These are phyloP conservation scores for Kwoniella heveanensis DNA, from an alignment of 768 basidiomycete genomes.

Conservation along the genomic window DNA sequence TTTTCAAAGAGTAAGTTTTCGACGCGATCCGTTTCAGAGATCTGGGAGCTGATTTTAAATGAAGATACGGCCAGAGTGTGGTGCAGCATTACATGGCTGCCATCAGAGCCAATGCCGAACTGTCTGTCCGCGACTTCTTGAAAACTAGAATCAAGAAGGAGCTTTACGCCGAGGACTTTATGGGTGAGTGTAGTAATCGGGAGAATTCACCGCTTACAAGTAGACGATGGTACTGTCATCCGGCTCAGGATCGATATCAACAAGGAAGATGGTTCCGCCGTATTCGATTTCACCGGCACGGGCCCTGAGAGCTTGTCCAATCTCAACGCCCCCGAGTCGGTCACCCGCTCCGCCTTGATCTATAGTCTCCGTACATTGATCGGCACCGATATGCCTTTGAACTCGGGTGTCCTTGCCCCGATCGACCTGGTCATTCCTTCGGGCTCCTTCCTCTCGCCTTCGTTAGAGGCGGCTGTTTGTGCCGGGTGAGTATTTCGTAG, in stretches of 20 bases:
- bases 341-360: constrained; percentile 47
- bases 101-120: constrained; percentile 84
- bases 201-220: constrained; percentile 66
- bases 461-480: constrained; percentile 80
- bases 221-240: constrained; percentile 56
- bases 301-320: constrained; percentile 41
- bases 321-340: constrained; percentile 47
- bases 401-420: constrained; percentile 41
- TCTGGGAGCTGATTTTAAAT: too few relatives aligned
- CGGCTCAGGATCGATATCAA: constrained; percentile 74
- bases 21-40: too few relatives aligned
- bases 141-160: too few relatives aligned
- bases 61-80: constrained; percentile 32
- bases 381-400: constrained; percentile 49
- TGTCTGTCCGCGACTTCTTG: constrained; percentile 78
- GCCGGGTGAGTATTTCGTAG: constrained; percentile 29
- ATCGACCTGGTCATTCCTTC: constrained; percentile 72
- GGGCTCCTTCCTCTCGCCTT: constrained; percentile 75
- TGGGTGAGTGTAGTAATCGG: too few relatives aligned
- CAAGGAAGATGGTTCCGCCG: constrained; percentile 71
- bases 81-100: constrained; percentile 41
- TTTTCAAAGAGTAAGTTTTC: constrained; percentile 51
- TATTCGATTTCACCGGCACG: constrained; percentile 72
- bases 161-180: too few relatives aligned
- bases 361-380: constrained; percentile 45